Percentiles rank a stretch among this genome's conserved stretches.
These are phyloP conservation scores for Paecilomyces variotii DNA, from an alignment of 2,329 filamentous ascomycete genomes.

Conservation along the genomic window DNA sequence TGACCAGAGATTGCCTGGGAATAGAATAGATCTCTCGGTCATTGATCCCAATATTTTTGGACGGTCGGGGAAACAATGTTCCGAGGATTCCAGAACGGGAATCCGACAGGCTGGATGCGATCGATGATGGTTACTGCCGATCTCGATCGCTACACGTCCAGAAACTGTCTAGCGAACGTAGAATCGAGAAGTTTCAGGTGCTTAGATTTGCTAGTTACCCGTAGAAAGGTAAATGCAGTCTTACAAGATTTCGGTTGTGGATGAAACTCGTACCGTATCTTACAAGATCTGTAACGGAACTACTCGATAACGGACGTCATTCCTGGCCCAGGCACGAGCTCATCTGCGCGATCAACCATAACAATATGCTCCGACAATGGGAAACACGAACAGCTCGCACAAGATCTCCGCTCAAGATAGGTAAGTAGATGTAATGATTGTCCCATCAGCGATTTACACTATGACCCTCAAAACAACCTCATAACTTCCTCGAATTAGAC, in stretches of 20 bases:
- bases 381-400: constrained; percentile 54
- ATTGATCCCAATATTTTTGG: not conserved
- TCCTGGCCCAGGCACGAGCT: not conserved
- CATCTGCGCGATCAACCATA: constrained; percentile 2
- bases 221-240: not conserved
- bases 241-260: not conserved
- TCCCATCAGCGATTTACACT: not conserved
- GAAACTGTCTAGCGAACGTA: not conserved
- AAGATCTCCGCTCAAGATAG: constrained; percentile 77
- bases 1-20: not conserved
- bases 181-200: not conserved
- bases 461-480: not conserved
- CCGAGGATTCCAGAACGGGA: not conserved
- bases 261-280: not conserved
- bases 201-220: not conserved
- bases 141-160: not conserved
- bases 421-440: constrained; percentile 42
- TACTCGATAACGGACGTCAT: constrained; percentile 10
- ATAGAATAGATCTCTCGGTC: not conserved
- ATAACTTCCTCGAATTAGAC: not conserved
- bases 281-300: not conserved
- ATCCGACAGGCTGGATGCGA: not conserved
- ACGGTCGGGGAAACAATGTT: not conserved
- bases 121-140: not conserved
- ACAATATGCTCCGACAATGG: constrained; percentile 45